Conservation (phyloP, 2,329 filamentous ascomycete species). For the Bretziella fagacearum region DNA sequence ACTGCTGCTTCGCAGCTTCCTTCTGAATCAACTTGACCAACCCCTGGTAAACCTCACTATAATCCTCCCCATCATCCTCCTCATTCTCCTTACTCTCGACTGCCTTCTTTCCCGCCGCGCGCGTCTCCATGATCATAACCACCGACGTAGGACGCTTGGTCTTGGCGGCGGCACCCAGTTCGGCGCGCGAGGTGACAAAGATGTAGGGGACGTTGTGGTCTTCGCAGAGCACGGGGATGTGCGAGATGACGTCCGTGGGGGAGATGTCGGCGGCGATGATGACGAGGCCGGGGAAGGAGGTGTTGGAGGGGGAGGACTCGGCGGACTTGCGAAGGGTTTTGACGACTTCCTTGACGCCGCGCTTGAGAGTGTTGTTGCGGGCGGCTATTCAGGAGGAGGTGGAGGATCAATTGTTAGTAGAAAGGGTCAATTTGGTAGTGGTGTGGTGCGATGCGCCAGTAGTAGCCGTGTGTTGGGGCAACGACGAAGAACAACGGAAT, state of each 20-base stretch:
- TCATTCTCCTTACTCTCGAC: conserved; percentile 28
- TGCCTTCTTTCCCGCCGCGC: conserved; percentile 29
- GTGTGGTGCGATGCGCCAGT: not conserved
- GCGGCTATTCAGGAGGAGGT: conserved; percentile 44
- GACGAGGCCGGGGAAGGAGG: conserved; percentile 55
- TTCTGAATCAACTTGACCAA: conserved; percentile 50
- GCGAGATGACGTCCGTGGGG: conserved; percentile 95
- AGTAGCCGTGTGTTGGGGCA: not conserved
- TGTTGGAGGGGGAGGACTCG: conserved; percentile 45
- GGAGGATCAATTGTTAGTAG: conserved; percentile 16
- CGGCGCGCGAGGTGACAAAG: conserved; percentile 80
- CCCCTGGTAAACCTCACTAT: conserved; percentile 45
- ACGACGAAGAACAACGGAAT: too few species aligned
- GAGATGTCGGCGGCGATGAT: conserved; percentile 95
- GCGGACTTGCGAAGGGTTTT: conserved; percentile 93
- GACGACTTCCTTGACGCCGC: conserved; percentile 97
- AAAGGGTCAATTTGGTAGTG: not conserved
- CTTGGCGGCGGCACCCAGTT: conserved; percentile 80
- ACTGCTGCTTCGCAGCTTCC: conserved; percentile 41
- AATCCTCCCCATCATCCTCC: conserved; percentile 40
- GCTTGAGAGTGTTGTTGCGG: conserved; percentile 88
- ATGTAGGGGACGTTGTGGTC: conserved; percentile 96
- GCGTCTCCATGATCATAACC: conserved; percentile 63
- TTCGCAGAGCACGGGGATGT: conserved; percentile 94
- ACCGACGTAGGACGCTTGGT: conserved; percentile 96